These are phyloP conservation scores for Cercophora samala DNA, from an alignment of 495 filamentous ascomycete species.

Conservation along the genomic window DNA sequence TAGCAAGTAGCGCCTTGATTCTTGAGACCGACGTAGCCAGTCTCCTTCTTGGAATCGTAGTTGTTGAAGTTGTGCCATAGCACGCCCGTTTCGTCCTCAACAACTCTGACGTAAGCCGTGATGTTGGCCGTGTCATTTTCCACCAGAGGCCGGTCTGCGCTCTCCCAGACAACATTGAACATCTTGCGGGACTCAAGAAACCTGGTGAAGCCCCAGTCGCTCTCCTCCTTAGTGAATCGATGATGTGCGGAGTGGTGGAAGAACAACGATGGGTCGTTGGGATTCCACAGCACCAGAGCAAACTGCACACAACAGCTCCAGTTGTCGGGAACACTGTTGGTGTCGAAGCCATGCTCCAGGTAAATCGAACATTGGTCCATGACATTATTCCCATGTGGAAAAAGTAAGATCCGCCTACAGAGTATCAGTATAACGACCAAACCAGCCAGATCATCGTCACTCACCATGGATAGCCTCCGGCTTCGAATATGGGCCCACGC, in stretches of 20 bases:
- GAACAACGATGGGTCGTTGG: conserved; percentile 77
- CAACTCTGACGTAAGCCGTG: conserved; percentile 87
- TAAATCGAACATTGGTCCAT: conserved; percentile 86
- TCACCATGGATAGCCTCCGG: conserved; percentile 83
- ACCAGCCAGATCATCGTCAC: background rate
- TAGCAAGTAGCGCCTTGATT: conserved; percentile 99
- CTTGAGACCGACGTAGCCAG: conserved; percentile 91
- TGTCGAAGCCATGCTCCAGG: conserved; percentile 82
- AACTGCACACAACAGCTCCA: conserved; percentile 98
- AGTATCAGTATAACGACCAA: conserved; percentile 25
- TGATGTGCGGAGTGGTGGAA: conserved; percentile 70
- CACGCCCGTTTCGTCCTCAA: conserved; percentile 98
- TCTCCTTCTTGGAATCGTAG: conserved; percentile 98
- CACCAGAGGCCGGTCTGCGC: conserved; percentile 68
- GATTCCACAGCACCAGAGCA: conserved; percentile 87
- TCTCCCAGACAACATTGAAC: conserved; percentile 64
- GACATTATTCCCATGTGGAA: conserved; percentile 88
- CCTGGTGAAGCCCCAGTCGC: conserved; percentile 97
- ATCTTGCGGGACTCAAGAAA: conserved; percentile 83
- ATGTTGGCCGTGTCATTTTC: conserved; percentile 84
- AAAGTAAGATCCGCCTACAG: conserved; percentile 84
- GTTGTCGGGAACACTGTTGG: conserved; percentile 66
- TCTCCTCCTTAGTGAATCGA: conserved; percentile 90
- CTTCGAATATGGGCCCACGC: conserved; percentile 83
- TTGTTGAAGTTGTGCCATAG: conserved; percentile 98